Evolutionary conservation across 129 eudicot genomes (phyloP), one percentile per base, ranked within the genome.

Genomic region (Helichrysum umbraculigerum): DNA sequence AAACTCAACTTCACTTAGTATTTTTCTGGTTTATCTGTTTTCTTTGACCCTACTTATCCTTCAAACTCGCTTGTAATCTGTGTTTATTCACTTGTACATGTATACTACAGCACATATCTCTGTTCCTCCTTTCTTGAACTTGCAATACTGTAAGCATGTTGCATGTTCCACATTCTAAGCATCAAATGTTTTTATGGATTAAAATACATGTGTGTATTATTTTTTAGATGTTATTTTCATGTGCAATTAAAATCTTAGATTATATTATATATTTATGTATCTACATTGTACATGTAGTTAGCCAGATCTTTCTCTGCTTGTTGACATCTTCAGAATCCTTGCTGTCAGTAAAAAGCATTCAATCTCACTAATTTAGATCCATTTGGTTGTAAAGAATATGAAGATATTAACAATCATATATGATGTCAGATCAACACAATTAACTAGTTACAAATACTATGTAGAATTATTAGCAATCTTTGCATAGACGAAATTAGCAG

Each of bases 321-420:
- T 75, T 64, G 72, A 75, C 74, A 83, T 70, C 73, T 83, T 79
- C 42, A 56, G 57, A 79, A 75, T 83, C 80, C 77, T 75, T 65
- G 67, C 75, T 83, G 87, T 83, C 78, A 75, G 81, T 70, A 66
- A 52, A 66, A 29, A 75, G 78, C 67, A 79, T 74, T 74, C 61
- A 78, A 59, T 78, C 63, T 32, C 84, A 79, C 70, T 68, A 50
- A 39, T 82, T 54, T 54, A 76, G 86, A 78, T 70, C 76, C 76
- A 59, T 70, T 69, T 41, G 58, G 60, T 78, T 69, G 70, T 69
- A 0, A 44, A 44, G 17, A 44, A 19, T 25, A 25, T 56, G 50
- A 61, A 59, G 25, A 69, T 69, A 57, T 70, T 69, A 58, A 41
- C 20, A 72, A 72, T 72, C 66, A 17, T 33, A 56, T 29, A 34